These are phyloP conservation scores for Verticillium albo-atrum DNA, from an alignment of 2,329 filamentous ascomycete genomes.

Conservation along the genomic window DNA sequence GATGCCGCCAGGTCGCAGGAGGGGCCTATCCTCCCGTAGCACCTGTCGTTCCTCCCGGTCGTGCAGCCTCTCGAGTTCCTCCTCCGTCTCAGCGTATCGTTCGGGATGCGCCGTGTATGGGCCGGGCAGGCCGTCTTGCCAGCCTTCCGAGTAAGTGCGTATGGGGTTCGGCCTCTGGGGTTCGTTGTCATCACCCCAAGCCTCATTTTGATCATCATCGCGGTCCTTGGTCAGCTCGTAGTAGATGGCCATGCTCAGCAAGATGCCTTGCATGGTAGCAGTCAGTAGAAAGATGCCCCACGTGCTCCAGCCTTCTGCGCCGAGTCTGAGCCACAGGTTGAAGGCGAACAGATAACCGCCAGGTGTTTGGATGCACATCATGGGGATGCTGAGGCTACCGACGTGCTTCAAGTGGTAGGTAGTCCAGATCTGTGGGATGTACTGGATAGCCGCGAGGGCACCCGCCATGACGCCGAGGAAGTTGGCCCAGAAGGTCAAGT, in stretches of 20 bases:
- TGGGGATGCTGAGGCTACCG: constrained; percentile 87
- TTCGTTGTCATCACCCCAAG: neutral
- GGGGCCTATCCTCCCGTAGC: constrained; percentile 43
- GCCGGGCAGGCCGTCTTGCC: constrained; percentile 45
- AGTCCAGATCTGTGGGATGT: constrained; percentile 91
- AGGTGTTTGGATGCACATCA: constrained; percentile 98
- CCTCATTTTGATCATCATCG: constrained; percentile 15
- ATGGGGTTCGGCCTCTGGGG: constrained; percentile 31
- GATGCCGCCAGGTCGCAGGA: constrained; percentile 45
- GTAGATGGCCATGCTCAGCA: constrained; percentile 75
- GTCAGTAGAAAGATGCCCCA: constrained; percentile 92
- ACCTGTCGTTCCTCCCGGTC: constrained; percentile 48
- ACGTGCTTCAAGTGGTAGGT: constrained; percentile 83
- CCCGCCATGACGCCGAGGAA: constrained; percentile 76
- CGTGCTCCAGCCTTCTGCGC: constrained; percentile 83
- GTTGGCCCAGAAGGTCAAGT: constrained; percentile 78
- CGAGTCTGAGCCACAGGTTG: constrained; percentile 76
- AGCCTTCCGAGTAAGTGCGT: constrained; percentile 44
- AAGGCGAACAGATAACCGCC: constrained; percentile 86
- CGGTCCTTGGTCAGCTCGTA: constrained; percentile 56
- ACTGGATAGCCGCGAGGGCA: constrained; percentile 78
- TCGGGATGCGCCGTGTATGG: constrained; percentile 49
- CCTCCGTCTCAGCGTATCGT: constrained; percentile 45
- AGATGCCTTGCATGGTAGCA: constrained; percentile 74
- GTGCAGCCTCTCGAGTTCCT: constrained; percentile 44